Evolutionary conservation across 345 rosid genomes (phyloP).

Genomic region (Acer saccharum): DNA sequence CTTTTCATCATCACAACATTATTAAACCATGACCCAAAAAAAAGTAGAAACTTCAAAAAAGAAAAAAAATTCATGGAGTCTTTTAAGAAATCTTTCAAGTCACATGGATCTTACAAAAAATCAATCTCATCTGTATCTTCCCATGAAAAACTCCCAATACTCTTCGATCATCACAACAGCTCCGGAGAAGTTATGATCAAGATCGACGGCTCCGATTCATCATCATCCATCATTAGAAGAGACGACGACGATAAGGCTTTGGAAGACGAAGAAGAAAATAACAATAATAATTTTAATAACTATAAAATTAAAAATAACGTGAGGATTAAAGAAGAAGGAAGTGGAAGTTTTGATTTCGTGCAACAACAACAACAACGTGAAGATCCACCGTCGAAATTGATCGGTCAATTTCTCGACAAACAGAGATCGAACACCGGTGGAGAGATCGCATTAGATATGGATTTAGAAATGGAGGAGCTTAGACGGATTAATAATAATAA

Average conservation of each 20-base stretch:
- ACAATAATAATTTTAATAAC: neutral
- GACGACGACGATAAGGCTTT: neutral
- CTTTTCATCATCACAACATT: neutral
- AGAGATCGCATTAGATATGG: conserved; percentile 77
- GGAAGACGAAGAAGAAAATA: neutral
- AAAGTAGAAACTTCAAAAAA: neutral
- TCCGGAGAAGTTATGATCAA: neutral
- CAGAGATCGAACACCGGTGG: conserved; percentile 20
- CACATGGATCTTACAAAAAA: conserved; percentile 44
- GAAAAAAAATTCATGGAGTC: conserved; percentile 25
- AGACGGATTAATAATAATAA: neutral
- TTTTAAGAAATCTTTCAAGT: conserved; percentile 53
- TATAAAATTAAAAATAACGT: neutral
- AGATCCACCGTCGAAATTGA: conserved; percentile 43
- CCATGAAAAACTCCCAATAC: conserved; percentile 60
- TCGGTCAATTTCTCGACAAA: conserved; percentile 34
- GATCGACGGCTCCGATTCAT: conserved; percentile 17
- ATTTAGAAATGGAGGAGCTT: conserved; percentile 62
- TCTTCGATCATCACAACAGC: conserved; percentile 31
- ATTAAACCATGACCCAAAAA: neutral
- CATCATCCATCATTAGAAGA: neutral
- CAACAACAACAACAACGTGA: conserved; percentile 8
- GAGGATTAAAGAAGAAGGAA: neutral
- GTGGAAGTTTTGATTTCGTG: conserved; percentile 34
- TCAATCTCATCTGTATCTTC: neutral